phyloP scores from a whole-genome alignment of 1,284 basidiomycete species.

The Cryptococcus sp. region DNA sequence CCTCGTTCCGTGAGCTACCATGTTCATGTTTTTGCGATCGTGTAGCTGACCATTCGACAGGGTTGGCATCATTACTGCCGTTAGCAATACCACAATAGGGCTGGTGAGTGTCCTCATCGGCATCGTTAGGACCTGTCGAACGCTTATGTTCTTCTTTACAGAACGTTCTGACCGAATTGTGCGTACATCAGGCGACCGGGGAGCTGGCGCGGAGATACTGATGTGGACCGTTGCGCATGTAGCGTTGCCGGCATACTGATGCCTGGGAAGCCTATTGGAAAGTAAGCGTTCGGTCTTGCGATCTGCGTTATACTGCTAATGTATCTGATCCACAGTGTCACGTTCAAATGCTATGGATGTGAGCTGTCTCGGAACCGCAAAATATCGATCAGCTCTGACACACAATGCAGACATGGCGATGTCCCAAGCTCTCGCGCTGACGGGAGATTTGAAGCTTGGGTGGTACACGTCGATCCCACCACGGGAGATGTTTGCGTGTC shows the following conservation, averaged over 20 bases:
- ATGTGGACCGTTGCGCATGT: background rate
- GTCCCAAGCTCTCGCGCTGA: constrained; percentile 53
- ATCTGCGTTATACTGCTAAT: constrained; percentile 7
- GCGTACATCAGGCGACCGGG: constrained; percentile 5
- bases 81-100: constrained; percentile 57
- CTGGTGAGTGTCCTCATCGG: constrained; percentile 31
- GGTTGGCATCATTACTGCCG: constrained; percentile 57
- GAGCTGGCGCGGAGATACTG: too few species aligned
- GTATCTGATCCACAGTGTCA: constrained; percentile 36
- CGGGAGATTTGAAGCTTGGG: constrained; percentile 56
- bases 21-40: background rate
- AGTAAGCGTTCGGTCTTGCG: constrained; percentile 33
- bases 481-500: constrained; percentile 57
- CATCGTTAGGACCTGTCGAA: background rate
- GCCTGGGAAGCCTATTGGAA: constrained; percentile 59
- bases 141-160: constrained; percentile 5
- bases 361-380: constrained; percentile 7
- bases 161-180: constrained; percentile 58
- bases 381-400: too few species aligned
- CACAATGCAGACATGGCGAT: constrained; percentile 53
- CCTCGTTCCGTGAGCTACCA: constrained; percentile 43
- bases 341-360: constrained; percentile 54
- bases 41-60: constrained; percentile 25
- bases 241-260: constrained; percentile 56
- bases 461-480: constrained; percentile 53